Evolutionary conservation across 2,329 filamentous ascomycete genomes (phyloP).

Genomic region (Dothiorella sarmentorum): DNA sequence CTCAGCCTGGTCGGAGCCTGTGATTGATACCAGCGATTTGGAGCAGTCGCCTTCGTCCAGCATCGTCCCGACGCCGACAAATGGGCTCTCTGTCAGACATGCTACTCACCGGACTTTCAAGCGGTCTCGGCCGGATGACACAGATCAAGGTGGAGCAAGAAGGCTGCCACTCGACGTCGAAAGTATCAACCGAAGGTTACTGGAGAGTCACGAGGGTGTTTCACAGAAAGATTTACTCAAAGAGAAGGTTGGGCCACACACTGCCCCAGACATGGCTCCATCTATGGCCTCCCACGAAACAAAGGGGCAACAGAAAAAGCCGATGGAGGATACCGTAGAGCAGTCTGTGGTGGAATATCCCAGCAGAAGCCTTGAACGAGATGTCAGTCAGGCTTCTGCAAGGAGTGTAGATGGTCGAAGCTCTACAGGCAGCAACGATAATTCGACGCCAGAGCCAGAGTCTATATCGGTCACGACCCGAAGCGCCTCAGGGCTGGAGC

Average conservation of each 20-base stretch:
- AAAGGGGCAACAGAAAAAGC: not conserved
- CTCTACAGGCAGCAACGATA: not conserved
- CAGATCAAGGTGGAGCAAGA: not conserved
- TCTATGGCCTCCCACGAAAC: not conserved
- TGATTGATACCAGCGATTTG: not conserved
- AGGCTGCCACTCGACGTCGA: not conserved
- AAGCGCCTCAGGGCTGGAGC: not conserved
- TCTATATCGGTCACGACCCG: not conserved
- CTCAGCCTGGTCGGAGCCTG: slow-evolving; percentile 1
- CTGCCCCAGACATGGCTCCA: not conserved
- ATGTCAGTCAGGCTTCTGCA: no score
- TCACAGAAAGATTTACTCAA: not conserved
- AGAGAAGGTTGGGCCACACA: not conserved
- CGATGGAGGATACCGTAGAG: not conserved
- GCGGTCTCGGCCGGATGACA: not conserved
- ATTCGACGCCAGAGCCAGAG: not conserved
- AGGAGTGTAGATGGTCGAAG: not conserved
- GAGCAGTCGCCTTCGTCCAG: slow-evolving; percentile 4
- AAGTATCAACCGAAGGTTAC: not conserved
- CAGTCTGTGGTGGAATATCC: not conserved
- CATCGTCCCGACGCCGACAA: slow-evolving; percentile 5
- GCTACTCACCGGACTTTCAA: not conserved
- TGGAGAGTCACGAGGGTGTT: not conserved
- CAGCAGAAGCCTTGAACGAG: not conserved
- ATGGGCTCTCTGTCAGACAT: not conserved